Evolutionary conservation across 768 basidiomycete genomes (phyloP).

Genomic region (Krasilnikovozyma curviuscula): DNA sequence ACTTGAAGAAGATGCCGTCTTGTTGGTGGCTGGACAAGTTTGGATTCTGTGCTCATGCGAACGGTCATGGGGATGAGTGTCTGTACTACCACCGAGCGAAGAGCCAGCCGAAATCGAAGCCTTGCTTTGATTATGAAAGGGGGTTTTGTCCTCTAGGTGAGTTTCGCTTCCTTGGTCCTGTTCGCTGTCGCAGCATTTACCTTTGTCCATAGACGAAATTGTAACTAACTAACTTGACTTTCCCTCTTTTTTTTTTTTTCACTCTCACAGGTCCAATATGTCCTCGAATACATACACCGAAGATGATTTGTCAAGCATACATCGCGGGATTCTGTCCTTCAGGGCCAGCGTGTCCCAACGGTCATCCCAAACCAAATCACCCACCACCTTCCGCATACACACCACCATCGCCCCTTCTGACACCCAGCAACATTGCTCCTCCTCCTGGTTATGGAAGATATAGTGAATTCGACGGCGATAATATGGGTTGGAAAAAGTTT

Average conservation of each 20-base stretch:
- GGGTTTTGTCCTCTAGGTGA: constrained; percentile 87
- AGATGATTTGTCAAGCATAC: constrained; percentile 3
- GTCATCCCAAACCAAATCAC: constrained; percentile 5
- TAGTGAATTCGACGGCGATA: constrained; percentile 16
- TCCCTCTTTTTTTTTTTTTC: not conserved
- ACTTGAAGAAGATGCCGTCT: constrained; percentile 90
- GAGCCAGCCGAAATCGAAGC: constrained; percentile 87
- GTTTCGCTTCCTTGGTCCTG: constrained; percentile 17
- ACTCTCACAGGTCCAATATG: constrained; percentile 2
- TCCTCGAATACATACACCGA: constrained; percentile 4
- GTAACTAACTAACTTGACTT: constrained; percentile 1
- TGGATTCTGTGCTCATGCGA: constrained; percentile 89
- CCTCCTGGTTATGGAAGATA: constrained; percentile 23
- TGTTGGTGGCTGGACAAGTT: constrained; percentile 99
- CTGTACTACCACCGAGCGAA: constrained; percentile 55
- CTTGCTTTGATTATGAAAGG: constrained; percentile 86
- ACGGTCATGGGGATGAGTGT: constrained; percentile 72
- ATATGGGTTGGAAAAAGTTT: too few relatives aligned
- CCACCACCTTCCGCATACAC: constrained; percentile 36
- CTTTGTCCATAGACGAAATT: not conserved
- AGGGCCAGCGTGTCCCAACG: constrained; percentile 5
- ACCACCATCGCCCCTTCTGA: constrained; percentile 52
- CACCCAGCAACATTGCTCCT: constrained; percentile 16
- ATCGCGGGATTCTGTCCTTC: constrained; percentile 9
- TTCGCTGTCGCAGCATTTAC: not conserved